Conservation (phyloP, 352 stramenopile species). For the Pythium phragmitis region DNA sequence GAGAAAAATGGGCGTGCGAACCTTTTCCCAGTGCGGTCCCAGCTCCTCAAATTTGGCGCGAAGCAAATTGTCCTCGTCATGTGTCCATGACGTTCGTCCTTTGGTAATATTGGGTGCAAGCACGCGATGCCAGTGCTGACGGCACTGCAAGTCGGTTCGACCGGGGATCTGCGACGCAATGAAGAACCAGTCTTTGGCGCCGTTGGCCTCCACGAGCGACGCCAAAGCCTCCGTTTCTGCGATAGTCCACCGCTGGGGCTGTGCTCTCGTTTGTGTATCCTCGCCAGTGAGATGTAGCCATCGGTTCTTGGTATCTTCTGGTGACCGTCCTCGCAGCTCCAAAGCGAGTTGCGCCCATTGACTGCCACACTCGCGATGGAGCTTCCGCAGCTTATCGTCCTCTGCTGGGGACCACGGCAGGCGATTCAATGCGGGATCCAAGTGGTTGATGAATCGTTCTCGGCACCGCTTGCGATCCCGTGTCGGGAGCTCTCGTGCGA, state of each 20-base stretch:
- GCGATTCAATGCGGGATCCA: slow-evolving; percentile 37
- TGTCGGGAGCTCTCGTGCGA: slow-evolving; percentile 39
- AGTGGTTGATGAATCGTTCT: slow-evolving; percentile 73
- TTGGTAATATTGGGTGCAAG: slow-evolving; percentile 51
- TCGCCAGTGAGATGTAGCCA: slow-evolving; percentile 25
- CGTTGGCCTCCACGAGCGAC: slow-evolving; percentile 41
- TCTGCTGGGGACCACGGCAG: slow-evolving; percentile 45
- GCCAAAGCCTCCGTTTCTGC: slow-evolving; percentile 42
- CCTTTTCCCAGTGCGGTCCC: slow-evolving; percentile 59
- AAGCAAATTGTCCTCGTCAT: slow-evolving; percentile 46
- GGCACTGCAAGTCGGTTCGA: slow-evolving; percentile 71
- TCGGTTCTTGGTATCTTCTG: slow-evolving; percentile 64
- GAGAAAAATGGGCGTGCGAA: slow-evolving; percentile 14
- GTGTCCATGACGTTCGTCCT: slow-evolving; percentile 56
- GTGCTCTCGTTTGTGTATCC: background rate
- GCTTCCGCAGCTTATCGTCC: slow-evolving; percentile 36
- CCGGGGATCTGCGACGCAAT: slow-evolving; percentile 67
- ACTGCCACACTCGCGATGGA: slow-evolving; percentile 32
- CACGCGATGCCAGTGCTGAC: slow-evolving; percentile 76
- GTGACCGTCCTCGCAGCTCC: slow-evolving; percentile 34
- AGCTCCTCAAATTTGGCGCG: slow-evolving; percentile 41
- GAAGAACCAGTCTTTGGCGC: slow-evolving; percentile 68
- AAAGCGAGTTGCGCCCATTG: slow-evolving; percentile 42
- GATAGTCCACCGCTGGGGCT: slow-evolving; percentile 25
- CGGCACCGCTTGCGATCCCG: slow-evolving; percentile 68